These are phyloP conservation scores for Moringa oleifera DNA, from an alignment of 345 rosid genomes.

Conservation along the genomic window DNA sequence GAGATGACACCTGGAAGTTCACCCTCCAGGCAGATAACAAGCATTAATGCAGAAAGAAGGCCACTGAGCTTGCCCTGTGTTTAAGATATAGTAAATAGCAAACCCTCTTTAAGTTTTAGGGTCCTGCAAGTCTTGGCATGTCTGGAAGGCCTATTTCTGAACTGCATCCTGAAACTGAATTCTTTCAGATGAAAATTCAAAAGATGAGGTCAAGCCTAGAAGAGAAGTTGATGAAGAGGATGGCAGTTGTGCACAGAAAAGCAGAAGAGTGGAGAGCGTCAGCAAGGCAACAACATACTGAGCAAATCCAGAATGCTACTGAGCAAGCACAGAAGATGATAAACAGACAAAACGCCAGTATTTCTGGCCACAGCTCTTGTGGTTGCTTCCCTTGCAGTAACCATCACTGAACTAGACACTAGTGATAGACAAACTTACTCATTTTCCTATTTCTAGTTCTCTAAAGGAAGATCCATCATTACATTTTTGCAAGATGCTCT, in stretches of 20 bases:
- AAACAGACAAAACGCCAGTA: conserved; percentile 22
- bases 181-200: conserved; percentile 72
- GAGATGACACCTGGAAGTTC: no score
- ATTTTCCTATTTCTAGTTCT: neutral
- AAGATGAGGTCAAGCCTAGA: conserved; percentile 86
- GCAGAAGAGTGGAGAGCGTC: conserved; percentile 82
- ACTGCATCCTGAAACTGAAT: no score
- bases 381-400: conserved; percentile 71
- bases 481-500: conserved; percentile 3
- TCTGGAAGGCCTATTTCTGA: no score
- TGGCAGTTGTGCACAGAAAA: conserved; percentile 59
- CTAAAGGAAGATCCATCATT: conserved; percentile 9
- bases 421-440: neutral
- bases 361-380: conserved; percentile 44
- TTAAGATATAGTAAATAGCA: no score
- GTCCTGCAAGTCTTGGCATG: no score
- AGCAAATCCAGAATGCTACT: conserved; percentile 49
- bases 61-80: neutral
- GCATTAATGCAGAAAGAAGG: neutral
- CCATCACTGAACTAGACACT: conserved; percentile 17
- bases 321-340: conserved; percentile 43
- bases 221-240: conserved; percentile 85
- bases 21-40: no score
- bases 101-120: no score
- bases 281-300: conserved; percentile 55